These are phyloP conservation scores for Sclerotinia subarctica DNA, from an alignment of 2,329 filamentous ascomycete genomes.

Conservation along the genomic window DNA sequence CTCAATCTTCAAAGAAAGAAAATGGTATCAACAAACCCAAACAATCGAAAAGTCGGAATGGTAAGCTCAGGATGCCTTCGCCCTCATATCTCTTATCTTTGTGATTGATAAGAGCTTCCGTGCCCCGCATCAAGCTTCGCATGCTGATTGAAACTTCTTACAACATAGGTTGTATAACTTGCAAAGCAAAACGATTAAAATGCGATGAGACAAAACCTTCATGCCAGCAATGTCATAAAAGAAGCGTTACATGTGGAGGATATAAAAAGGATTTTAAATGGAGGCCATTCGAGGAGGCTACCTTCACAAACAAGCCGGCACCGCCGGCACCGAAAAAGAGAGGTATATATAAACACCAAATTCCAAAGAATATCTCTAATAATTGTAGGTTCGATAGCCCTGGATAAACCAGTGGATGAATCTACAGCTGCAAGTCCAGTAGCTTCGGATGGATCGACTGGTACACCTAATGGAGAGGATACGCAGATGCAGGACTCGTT, in stretches of 20 bases:
- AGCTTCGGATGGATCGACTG: conserved; percentile 31
- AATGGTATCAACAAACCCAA: conserved; percentile 56
- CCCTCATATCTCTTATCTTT: conserved; percentile 29
- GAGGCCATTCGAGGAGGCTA: conserved; percentile 65
- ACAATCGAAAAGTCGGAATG: conserved; percentile 73
- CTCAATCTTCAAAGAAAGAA: conserved; percentile 35
- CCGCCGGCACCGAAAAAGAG: conserved; percentile 30
- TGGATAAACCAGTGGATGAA: conserved; percentile 28
- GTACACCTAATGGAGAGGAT: conserved; percentile 32
- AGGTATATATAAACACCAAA: conserved; percentile 24
- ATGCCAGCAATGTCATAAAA: conserved; percentile 63
- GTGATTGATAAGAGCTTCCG: conserved; percentile 27
- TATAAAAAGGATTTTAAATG: conserved; percentile 77
- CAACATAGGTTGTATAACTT: conserved; percentile 64
- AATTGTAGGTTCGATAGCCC: conserved; percentile 29
- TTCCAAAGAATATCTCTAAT: conserved; percentile 23
- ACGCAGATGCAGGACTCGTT: conserved; percentile 35
- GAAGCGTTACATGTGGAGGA: conserved; percentile 64
- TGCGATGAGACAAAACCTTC: conserved; percentile 70
- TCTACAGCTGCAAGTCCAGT: conserved; percentile 25
- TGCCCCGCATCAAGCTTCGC: conserved; percentile 16
- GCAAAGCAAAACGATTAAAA: conserved; percentile 70
- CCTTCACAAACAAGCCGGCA: conserved; percentile 45
- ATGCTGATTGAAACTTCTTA: conserved; percentile 24
- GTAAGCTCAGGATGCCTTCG: conserved; percentile 46